Base-by-base conservation (phyloP, 495 filamentous ascomycete species). In the Platismatia glauca region DNA sequence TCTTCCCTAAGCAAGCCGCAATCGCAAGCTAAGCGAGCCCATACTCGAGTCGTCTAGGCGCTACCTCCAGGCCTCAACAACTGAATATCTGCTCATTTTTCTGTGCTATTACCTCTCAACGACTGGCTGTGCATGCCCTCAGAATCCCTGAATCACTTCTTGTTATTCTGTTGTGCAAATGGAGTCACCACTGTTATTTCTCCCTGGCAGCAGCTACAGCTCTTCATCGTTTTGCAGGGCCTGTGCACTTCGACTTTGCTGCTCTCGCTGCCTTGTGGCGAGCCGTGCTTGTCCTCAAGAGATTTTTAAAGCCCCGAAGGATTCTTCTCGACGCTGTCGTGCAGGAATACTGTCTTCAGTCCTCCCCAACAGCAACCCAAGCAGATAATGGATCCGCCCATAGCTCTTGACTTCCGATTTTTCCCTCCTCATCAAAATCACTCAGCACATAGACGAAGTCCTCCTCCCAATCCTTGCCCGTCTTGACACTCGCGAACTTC, bases 341-440 rank as follows among this genome's bases (percentile, higher is more conserved):
- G 50, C 1, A 20, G 16, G 15, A 6, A 16, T 5, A 33, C 29
- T 16, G 2, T 6, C 6, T 31, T 53, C 50, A 53, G 22, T 53
- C 50, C 8, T 60, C 71, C n/a, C 67, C 66, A 48, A 75, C 72
- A 31, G 73, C 74, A 43, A 66, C 50, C 74, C 73, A 76, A 52
- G 75, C 74, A 63, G 69, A 74, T 61, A 77, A 64, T 27, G 73
- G 73, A 69, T 77, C 75, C 27, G 74, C 75, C 74, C 75, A 77
- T 52, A 77, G 72, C 66, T 77, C 73, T 69, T 73, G 75, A 61
- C 70, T 65, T 41, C 73, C 75, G 64, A 77, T 73, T 57, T 60
- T 72, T 4, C 71, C 71, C n/a, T 75, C 65, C 24, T 68, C 68
- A 67, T 76, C 72, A 61, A 75, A 77, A n/a, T 62, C 72, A 60